Evolutionary conservation across 2,329 filamentous ascomycete species (phyloP).

Genomic region (Xylaria sp.): DNA sequence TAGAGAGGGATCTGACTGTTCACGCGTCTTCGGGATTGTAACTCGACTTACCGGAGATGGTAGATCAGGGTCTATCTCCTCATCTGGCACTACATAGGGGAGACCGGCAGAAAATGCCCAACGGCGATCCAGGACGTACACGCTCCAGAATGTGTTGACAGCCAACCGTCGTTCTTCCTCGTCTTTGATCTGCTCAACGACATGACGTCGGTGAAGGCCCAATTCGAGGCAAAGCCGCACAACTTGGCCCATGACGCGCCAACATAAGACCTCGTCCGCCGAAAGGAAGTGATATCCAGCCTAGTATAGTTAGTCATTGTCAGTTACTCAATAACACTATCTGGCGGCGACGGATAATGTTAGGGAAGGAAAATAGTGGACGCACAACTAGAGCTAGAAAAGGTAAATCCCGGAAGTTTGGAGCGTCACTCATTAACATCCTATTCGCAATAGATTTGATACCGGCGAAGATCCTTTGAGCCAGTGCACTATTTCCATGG

Average conservation of each 20-base stretch:
- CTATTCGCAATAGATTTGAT: constrained; percentile 78
- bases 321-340: neutral
- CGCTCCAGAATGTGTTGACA: constrained; percentile 83
- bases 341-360: neutral
- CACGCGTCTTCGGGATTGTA: neutral
- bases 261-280: constrained; percentile 87
- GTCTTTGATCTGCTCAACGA: constrained; percentile 74
- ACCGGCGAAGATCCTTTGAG: constrained; percentile 77
- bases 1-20: neutral
- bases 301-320: constrained; percentile 45
- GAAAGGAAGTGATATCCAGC: constrained; percentile 82
- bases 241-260: constrained; percentile 87
- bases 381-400: constrained; percentile 59
- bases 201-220: constrained; percentile 83
- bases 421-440: constrained; percentile 66
- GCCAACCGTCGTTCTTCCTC: constrained; percentile 75
- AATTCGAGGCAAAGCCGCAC: constrained; percentile 82
- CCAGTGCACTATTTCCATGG: constrained; percentile 80
- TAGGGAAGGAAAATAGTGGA: constrained; percentile 7
- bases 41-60: constrained; percentile 76
- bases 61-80: constrained; percentile 83
- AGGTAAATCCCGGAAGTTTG: constrained; percentile 60
- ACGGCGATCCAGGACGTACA: constrained; percentile 84
- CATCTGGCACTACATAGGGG: constrained; percentile 85
- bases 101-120: constrained; percentile 93